Conservation (phyloP, 257 asterid species). For the Solanum ahanhuiri region DNA sequence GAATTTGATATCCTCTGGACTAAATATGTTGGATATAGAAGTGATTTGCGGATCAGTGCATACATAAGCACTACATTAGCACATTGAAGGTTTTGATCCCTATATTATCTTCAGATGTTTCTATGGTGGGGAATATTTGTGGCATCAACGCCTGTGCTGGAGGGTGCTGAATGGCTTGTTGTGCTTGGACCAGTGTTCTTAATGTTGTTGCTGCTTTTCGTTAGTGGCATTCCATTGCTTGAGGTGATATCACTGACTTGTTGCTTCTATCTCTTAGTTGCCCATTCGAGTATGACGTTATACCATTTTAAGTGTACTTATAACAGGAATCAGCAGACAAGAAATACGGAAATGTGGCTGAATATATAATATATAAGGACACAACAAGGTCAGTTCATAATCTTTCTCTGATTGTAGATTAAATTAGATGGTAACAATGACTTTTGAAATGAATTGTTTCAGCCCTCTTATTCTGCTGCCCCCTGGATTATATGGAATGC, state of each 20-base stretch:
- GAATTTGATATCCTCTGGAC: not conserved
- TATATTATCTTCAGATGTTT: constrained; percentile 39
- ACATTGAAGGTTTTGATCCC: not conserved
- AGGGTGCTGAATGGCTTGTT: constrained; percentile 86
- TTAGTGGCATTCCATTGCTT: constrained; percentile 88
- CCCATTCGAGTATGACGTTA: not conserved
- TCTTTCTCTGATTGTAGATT: not conserved
- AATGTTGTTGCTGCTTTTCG: constrained; percentile 63
- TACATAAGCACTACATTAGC: not conserved
- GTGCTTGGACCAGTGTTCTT: constrained; percentile 77
- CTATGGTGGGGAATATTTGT: constrained; percentile 99
- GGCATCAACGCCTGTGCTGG: constrained; percentile 78
- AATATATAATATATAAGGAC: constrained; percentile 59
- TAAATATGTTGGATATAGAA: not conserved
- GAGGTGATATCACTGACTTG: constrained; percentile 36
- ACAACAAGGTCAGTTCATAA: constrained; percentile 55
- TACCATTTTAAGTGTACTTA: not conserved
- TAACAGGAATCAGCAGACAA: constrained; percentile 93
- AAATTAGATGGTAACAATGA: not conserved
- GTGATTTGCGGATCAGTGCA: not conserved
- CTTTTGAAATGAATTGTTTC: constrained; percentile 2
- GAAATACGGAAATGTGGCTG: constrained; percentile 52
- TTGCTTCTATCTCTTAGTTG: not conserved
- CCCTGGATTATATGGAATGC: constrained; percentile 51
- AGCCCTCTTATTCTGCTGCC: constrained; percentile 91